phyloP scores from a whole-genome alignment of 106 monocot species.

The Acorus calamus region DNA sequence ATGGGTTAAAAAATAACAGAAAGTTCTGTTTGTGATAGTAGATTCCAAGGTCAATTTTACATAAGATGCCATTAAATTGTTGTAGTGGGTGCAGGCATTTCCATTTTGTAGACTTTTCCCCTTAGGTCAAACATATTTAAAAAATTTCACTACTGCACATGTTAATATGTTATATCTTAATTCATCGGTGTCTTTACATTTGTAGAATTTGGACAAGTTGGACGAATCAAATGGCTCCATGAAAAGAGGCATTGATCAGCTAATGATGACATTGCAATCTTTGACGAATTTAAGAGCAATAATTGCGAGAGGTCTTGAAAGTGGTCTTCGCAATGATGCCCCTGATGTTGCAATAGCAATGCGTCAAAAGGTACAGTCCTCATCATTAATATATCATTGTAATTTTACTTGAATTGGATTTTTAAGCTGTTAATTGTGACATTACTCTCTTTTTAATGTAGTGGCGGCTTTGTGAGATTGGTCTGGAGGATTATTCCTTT shows the following conservation, averaged over 20 bases:
- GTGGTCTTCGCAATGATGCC: conserved; percentile 95
- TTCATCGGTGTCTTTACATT: not conserved
- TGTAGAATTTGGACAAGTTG: conserved; percentile 61
- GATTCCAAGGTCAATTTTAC: too few species aligned
- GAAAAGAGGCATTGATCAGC: conserved; percentile 12
- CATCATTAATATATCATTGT: not conserved
- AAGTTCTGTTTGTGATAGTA: too few species aligned
- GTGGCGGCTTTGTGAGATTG: conserved; percentile 96
- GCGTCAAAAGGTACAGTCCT: conserved; percentile 68
- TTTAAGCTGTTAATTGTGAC: not conserved
- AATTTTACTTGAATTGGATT: not conserved
- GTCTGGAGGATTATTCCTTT: conserved; percentile 92
- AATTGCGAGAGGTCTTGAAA: conserved; percentile 78
- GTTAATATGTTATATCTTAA: too few species aligned
- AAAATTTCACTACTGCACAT: too few species aligned
- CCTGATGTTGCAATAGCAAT: conserved; percentile 91
- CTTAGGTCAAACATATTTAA: too few species aligned
- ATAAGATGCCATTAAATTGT: too few species aligned
- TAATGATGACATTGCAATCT: conserved; percentile 49
- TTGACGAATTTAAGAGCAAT: conserved; percentile 49
- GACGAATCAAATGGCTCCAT: conserved; percentile 19
- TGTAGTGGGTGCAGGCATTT: too few species aligned
- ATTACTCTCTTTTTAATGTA: conserved; percentile 17
- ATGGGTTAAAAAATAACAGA: too few species aligned
- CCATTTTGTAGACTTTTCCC: too few species aligned